Percentiles rank a stretch among this genome's conserved stretches.
These are phyloP conservation scores for Botrytis squamosa DNA, from an alignment of 2,329 filamentous ascomycete genomes.

Conservation along the genomic window DNA sequence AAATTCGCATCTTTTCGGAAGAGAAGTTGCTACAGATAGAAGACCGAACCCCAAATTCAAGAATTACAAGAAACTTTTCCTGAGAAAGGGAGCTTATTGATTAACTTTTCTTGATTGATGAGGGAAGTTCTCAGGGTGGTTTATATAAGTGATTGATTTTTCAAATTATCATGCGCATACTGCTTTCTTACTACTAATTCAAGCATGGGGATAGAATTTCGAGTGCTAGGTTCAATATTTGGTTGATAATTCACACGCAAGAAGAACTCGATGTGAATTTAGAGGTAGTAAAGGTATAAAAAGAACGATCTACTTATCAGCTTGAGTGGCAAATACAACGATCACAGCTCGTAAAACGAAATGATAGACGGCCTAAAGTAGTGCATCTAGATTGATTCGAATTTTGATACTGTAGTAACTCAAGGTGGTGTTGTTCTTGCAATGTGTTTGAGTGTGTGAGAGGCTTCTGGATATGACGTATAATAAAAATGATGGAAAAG, in stretches of 20 bases:
- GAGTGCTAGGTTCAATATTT: background rate
- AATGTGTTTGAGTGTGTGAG: accelerated
- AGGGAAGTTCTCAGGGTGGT: too few relatives aligned
- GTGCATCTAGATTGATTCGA: background rate
- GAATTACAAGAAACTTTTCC: too few relatives aligned
- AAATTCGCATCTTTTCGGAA: background rate
- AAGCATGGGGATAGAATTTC: too few relatives aligned
- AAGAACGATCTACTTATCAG: background rate
- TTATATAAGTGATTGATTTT: too few relatives aligned
- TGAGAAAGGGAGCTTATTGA: too few relatives aligned
- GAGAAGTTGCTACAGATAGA: background rate
- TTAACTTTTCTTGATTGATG: too few relatives aligned
- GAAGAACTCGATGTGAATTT: accelerated
- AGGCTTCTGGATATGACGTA: background rate
- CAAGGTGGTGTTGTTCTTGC: background rate
- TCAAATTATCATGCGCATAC: too few relatives aligned
- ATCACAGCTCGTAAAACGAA: too few relatives aligned
- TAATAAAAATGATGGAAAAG: background rate
- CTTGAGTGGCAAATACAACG: background rate
- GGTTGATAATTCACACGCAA: accelerated
- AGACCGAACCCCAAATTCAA: too few relatives aligned
- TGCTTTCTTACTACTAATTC: too few relatives aligned
- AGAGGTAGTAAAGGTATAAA: background rate
- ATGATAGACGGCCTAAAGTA: too few relatives aligned
- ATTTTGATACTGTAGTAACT: accelerated